Evolutionary conservation across 495 filamentous ascomycete genomes (phyloP).

Genomic region (Antarctomyces pellizariae): DNA sequence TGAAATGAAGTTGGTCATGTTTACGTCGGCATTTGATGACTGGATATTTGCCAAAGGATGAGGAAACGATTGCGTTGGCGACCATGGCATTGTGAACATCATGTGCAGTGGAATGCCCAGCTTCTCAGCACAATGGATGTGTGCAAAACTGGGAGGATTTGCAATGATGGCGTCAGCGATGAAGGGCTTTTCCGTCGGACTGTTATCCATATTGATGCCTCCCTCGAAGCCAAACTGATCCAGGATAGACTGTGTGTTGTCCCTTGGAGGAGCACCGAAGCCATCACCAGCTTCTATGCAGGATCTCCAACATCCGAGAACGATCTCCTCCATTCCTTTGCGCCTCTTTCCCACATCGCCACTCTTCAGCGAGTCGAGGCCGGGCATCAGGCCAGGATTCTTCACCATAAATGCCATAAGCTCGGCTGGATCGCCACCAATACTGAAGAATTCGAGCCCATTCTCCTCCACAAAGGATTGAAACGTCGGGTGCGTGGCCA

Average conservation of each 20-base stretch:
- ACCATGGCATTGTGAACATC: constrained; percentile 64
- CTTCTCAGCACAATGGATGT: constrained; percentile 62
- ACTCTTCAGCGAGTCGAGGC: constrained; percentile 36
- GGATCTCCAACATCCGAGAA: constrained; percentile 59
- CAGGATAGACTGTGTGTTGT: constrained; percentile 5
- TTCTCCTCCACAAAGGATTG: constrained; percentile 41
- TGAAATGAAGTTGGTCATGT: constrained; percentile 44
- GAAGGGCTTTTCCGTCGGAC: constrained; percentile 29
- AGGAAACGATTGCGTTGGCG: constrained; percentile 25
- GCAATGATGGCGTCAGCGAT: constrained; percentile 67
- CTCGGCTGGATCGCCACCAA: constrained; percentile 56
- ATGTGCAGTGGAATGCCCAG: constrained; percentile 56
- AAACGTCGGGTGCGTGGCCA: constrained; percentile 57
- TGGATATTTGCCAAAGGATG: constrained; percentile 32
- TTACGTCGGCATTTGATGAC: constrained; percentile 25
- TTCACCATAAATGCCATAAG: constrained; percentile 80
- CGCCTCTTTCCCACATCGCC: constrained; percentile 46
- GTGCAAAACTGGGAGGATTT: constrained; percentile 64
- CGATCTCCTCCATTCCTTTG: constrained; percentile 40
- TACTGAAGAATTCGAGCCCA: constrained; percentile 55
- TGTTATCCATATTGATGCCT: constrained; percentile 13
- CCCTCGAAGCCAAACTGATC: constrained; percentile 14
- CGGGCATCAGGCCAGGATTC: constrained; percentile 58
- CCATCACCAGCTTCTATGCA: constrained; percentile 37
- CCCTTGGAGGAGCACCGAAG: constrained; percentile 16